phyloP scores from a whole-genome alignment of 768 basidiomycete genomes.

The Pholiota microspora region DNA sequence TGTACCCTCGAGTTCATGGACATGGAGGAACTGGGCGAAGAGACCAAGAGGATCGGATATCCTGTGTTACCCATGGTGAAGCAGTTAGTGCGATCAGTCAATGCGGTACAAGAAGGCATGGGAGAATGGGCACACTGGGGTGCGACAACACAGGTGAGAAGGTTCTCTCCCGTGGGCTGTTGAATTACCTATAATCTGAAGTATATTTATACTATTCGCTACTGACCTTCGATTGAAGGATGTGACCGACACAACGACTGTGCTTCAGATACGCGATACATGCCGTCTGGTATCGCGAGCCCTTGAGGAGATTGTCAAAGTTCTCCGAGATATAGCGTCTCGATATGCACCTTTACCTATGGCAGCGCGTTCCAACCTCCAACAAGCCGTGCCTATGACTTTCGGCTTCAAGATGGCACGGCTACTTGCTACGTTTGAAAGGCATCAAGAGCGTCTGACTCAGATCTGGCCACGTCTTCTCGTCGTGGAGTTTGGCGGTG shows the following conservation, averaged over 20 bases:
- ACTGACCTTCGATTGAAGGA: constrained; percentile 28
- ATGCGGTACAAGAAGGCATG: constrained; percentile 26
- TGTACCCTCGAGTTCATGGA: constrained; percentile 32
- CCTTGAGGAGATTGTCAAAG: constrained; percentile 26
- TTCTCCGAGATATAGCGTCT: constrained; percentile 26
- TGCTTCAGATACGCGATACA: constrained; percentile 40
- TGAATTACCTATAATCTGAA: neutral
- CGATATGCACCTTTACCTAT: constrained; percentile 38
- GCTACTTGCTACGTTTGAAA: constrained; percentile 39
- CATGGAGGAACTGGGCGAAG: constrained; percentile 33
- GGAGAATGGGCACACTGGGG: constrained; percentile 51
- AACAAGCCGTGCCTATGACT: constrained; percentile 47
- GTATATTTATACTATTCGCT: neutral
- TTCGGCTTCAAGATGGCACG: constrained; percentile 47
- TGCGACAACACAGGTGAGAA: constrained; percentile 43
- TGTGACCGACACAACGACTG: constrained; percentile 45
- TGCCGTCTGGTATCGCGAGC: constrained; percentile 26
- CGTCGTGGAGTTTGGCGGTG: constrained; percentile 43
- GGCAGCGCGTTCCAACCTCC: constrained; percentile 46
- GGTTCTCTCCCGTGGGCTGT: neutral
- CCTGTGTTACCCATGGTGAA: constrained; percentile 43
- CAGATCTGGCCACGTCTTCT: constrained; percentile 36
- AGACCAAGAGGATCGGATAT: constrained; percentile 43
- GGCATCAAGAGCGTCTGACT: constrained; percentile 34
- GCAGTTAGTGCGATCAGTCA: constrained; percentile 39